Base-by-base conservation (phyloP, 2,329 filamentous ascomycete genomes). In the Sporothrix euskadiensis region DNA sequence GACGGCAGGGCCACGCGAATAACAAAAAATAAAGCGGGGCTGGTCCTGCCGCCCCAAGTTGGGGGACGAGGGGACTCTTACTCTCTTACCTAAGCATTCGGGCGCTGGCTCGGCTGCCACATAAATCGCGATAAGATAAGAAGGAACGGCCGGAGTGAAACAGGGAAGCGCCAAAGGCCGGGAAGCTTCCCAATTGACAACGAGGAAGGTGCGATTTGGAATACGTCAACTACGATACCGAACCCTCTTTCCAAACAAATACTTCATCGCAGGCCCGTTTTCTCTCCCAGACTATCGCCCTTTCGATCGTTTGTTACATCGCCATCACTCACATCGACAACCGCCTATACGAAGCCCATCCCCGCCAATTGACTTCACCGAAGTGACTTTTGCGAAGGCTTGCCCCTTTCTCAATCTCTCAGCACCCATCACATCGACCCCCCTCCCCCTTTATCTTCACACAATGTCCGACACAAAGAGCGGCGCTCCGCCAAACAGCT, bases 391-490 rank as follows among this genome's bases (percentile, higher is more conserved):
- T 44, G 65, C 44, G 22, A n/a, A 22, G 12, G 22, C 32, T 14
- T 12, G 4, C 26, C 22, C 30, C 41, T 39, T 41, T 19, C 22
- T 19, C 22, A 22, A 32, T 9, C 4, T 1, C 49, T 44, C 35
- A 8, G 8, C 35, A 35, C 35, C 35, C 14, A 4, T n/a, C 39
- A 8, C 41, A 41, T 26, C 71, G 8, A 54, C 14, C 22, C 9
- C 61, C 52, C 4, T 30, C 52, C 22, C 22, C 52, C 3, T 26
- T 26, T 12, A 35, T 32, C 35, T 16, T 41, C 19, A 57, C 69
- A 19, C 57, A 56, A 76, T 76, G 75, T 59, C 65, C 8, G 75
- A 75, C 47, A 74, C 57, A 54, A 65, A 74, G 41, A 26, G 14
- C 19, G 39, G n/a, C 12, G 16, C 6, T 22, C 63, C 73, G 52